phyloP scores from a whole-genome alignment of 2,329 filamentous ascomycete species.

The Fusarium annulatum region DNA sequence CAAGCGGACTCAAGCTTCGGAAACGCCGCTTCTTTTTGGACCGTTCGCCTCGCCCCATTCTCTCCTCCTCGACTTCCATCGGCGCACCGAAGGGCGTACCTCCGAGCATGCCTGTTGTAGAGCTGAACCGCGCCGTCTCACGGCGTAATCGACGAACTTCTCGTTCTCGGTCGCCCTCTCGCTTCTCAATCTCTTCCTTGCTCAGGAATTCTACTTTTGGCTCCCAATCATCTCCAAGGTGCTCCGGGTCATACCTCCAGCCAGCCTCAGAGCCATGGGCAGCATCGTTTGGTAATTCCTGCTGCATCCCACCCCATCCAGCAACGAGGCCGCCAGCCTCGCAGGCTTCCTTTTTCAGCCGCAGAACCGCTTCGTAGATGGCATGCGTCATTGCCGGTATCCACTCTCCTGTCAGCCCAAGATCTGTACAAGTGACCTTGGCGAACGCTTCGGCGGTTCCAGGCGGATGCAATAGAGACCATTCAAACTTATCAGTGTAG shows the following conservation, averaged over 20 bases:
- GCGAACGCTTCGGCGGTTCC: slow-evolving; percentile 94
- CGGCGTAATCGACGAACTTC: slow-evolving; percentile 87
- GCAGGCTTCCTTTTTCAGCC: slow-evolving; percentile 95
- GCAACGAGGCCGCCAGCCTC: slow-evolving; percentile 89
- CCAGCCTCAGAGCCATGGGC: slow-evolving; percentile 85
- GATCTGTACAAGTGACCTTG: slow-evolving; percentile 89
- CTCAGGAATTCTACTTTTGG: slow-evolving; percentile 83
- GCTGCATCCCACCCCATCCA: slow-evolving; percentile 68
- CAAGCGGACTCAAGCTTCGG: slow-evolving; percentile 84
- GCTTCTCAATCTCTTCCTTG: slow-evolving; percentile 97
- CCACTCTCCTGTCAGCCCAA: slow-evolving; percentile 93
- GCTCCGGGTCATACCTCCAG: slow-evolving; percentile 95
- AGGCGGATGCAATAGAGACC: slow-evolving; percentile 91
- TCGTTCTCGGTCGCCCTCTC: slow-evolving; percentile 92
- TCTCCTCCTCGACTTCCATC: slow-evolving; percentile 74
- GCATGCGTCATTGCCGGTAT: slow-evolving; percentile 93
- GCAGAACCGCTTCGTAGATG: slow-evolving; percentile 94
- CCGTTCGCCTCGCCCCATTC: slow-evolving; percentile 90
- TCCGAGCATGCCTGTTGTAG: slow-evolving; percentile 82
- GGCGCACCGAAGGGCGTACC: slow-evolving; percentile 73
- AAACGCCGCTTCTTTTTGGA: slow-evolving; percentile 97
- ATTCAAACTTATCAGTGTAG: slow-evolving; percentile 98
- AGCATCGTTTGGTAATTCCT: slow-evolving; percentile 88
- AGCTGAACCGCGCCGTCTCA: slow-evolving; percentile 93
- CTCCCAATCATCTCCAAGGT: slow-evolving; percentile 86